Evolutionary conservation across 768 basidiomycete genomes (phyloP), one percentile per base, ranked within the genome.

Genomic region (Pulveroboletus sp.): DNA sequence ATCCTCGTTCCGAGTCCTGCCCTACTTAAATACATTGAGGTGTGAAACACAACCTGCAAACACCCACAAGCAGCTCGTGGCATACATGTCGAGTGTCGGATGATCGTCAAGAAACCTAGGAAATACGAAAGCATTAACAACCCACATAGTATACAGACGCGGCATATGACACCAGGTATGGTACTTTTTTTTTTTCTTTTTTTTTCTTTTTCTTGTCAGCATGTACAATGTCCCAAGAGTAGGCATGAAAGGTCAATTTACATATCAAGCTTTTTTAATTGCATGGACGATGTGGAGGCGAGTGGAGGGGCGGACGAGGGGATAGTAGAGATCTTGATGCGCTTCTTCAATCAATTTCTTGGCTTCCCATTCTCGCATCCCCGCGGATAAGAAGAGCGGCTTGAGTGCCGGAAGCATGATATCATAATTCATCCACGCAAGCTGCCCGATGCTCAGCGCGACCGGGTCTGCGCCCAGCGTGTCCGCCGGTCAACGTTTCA

Each of bases 81-180:
- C 33, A 45, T 43, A 64, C 49, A 49, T 40, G 43, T 34, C 40
- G 11, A 21, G 27, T n/a, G 36, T 34, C 43, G 27, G 50, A n/a
- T 36, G 39, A 53, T 38, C 40, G 29, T 31, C 40, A 49, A 45
- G 46, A 50, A 34, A 58, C 56, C 50, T 56, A 84, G 77, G 77
- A 83, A 87, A 85, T 77, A 79, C 80, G 74, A 84, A 84, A 83
- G 80, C 81, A 90, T 87, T 87, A 88, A 88, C 87, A 81, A 90
- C 38, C 83, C 78, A 63, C 65, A 68, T 64, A 65, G 58, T 39
- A 56, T 59, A 59, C 42, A 51, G 19, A 43, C 37, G 25, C 43
- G 27, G 51, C 36, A 38, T 51, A 46, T 48, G 53, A 44, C 51
- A 29, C 21, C 41, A 35, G 47, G 45, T 59, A 62, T 62, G 40